Evolutionary conservation across 352 stramenopile species (phyloP).

Genomic region (Phytopythium chamaehyphon): DNA sequence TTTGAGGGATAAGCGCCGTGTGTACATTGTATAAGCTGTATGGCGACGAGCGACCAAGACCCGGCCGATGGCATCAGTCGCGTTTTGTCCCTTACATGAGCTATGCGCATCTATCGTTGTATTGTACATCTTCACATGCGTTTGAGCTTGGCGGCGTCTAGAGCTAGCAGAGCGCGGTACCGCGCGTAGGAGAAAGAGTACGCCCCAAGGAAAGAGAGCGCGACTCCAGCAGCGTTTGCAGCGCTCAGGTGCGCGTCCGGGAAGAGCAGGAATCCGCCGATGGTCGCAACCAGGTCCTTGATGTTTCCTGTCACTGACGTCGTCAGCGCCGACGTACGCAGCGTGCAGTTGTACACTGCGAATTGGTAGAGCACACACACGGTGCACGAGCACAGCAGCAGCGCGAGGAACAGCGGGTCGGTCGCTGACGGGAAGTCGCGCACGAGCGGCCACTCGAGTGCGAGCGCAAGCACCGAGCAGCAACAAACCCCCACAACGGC

Average conservation of each 20-base stretch:
- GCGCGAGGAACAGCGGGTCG: conserved; percentile 26
- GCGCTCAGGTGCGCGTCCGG: conserved; percentile 36
- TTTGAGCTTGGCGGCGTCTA: conserved; percentile 4
- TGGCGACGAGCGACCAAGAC: not conserved
- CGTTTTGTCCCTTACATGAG: not conserved
- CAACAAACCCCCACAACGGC: conserved; percentile 40
- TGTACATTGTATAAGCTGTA: not conserved
- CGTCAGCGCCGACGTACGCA: conserved; percentile 62
- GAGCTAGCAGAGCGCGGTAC: conserved; percentile 33
- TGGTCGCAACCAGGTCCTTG: conserved; percentile 64
- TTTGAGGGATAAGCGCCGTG: conserved; percentile 19
- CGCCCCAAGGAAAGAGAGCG: conserved; percentile 59
- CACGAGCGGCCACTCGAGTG: conserved; percentile 40
- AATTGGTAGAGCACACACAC: conserved; percentile 75
- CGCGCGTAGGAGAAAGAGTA: conserved; percentile 77
- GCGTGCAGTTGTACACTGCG: conserved; percentile 62
- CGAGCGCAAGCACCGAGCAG: conserved; percentile 32
- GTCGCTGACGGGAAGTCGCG: conserved; percentile 18
- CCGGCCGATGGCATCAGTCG: too few species aligned
- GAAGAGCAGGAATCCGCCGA: conserved; percentile 59
- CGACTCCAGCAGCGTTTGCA: conserved; percentile 49
- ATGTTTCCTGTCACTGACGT: conserved; percentile 76
- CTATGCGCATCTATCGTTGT: not conserved
- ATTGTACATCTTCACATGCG: not conserved
- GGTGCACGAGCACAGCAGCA: conserved; percentile 51